These are phyloP conservation scores for Trypanosoma brucei DNA, from an alignment of 208 protist species.

Conservation along the genomic window DNA sequence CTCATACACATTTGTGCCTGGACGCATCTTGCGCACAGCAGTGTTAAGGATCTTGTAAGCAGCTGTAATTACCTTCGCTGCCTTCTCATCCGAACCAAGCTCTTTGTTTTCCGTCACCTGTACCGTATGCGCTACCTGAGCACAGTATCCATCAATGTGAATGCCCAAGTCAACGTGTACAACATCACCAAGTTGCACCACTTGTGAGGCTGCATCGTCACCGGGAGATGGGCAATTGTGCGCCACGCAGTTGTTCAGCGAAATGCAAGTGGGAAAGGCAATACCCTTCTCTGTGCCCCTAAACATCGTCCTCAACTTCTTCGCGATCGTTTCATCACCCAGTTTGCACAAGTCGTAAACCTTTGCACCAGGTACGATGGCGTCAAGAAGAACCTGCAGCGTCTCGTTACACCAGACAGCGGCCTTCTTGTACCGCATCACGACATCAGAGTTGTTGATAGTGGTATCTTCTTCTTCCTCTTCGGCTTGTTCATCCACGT, in stretches of 20 bases:
- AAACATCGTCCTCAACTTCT: constrained; percentile 90
- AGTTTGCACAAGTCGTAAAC: constrained; percentile 84
- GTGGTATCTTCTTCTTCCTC: constrained; percentile 92
- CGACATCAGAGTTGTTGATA: constrained; percentile 93
- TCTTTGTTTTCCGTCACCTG: constrained; percentile 87
- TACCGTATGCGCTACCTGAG: constrained; percentile 95
- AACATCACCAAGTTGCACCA: constrained; percentile 91
- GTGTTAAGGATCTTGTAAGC: constrained; percentile 93
- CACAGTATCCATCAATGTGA: constrained; percentile 98
- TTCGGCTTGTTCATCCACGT: constrained; percentile 51
- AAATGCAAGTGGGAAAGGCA: constrained; percentile 99
- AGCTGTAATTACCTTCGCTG: constrained; percentile 93
- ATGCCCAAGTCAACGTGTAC: constrained; percentile 98
- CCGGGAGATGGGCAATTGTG: constrained; percentile 95
- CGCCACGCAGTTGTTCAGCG: constrained; percentile 97
- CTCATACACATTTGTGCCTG: constrained; percentile 83
- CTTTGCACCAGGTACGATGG: constrained; percentile 81
- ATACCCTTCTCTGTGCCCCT: constrained; percentile 95
- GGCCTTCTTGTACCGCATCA: constrained; percentile 96
- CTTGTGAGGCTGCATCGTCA: constrained; percentile 76
- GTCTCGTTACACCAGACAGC: constrained; percentile 95
- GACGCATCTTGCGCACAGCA: constrained; percentile 86
- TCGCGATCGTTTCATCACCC: constrained; percentile 81
- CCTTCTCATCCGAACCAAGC: constrained; percentile 79
- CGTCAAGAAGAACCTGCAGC: constrained; percentile 83